A percentile compares a stretch with the other conserved stretches of the same genome.
Evolutionary conservation across 2,329 filamentous ascomycete genomes (phyloP).

Genomic region (Sarocladium strictum): DNA sequence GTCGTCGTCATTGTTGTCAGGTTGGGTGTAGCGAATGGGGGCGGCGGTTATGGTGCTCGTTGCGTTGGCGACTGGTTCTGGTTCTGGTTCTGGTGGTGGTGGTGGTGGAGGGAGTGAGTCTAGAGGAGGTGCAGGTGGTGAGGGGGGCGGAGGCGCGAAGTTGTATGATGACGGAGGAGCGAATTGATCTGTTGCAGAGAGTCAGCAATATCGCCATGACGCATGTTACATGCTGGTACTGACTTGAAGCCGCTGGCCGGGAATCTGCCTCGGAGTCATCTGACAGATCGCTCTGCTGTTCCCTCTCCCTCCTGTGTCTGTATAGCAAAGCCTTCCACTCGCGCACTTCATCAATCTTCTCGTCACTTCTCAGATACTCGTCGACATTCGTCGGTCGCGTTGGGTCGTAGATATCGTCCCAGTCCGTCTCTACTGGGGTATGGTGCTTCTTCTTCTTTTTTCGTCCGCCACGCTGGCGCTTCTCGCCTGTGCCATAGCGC

Average conservation of each 20-base stretch:
- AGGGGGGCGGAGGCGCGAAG: slow-evolving; percentile 49
- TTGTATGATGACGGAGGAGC: slow-evolving; percentile 52
- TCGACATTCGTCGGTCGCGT: slow-evolving; percentile 76
- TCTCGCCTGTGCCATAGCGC: slow-evolving; percentile 56
- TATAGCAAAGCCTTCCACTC: slow-evolving; percentile 85
- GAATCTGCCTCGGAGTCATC: slow-evolving; percentile 31
- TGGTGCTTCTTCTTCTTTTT: slow-evolving; percentile 72
- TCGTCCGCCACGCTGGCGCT: slow-evolving; percentile 69
- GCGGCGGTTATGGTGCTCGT: slow-evolving; percentile 67
- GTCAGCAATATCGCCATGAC: slow-evolving; percentile 14
- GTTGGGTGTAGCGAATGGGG: slow-evolving; percentile 63
- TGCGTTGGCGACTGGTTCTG: slow-evolving; percentile 33
- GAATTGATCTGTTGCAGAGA: slow-evolving; percentile 43
- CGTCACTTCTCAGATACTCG: slow-evolving; percentile 78
- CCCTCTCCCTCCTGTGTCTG: slow-evolving; percentile 52
- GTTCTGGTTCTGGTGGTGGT: slow-evolving; percentile 25
- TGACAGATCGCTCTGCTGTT: slow-evolving; percentile 27
- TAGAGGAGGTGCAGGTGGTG: slow-evolving; percentile 38
- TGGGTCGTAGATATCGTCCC: slow-evolving; percentile 89
- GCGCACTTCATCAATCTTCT: slow-evolving; percentile 69
- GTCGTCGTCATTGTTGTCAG: slow-evolving; percentile 26
- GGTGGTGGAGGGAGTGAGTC: slow-evolving; percentile 32
- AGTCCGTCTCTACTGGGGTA: slow-evolving; percentile 61
- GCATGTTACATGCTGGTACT: slow-evolving; percentile 12
- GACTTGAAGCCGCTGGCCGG: slow-evolving; percentile 26